Evolutionary conservation across 176 grass and related monocot genomes (phyloP).

Genomic region (Lolium perenne): DNA sequence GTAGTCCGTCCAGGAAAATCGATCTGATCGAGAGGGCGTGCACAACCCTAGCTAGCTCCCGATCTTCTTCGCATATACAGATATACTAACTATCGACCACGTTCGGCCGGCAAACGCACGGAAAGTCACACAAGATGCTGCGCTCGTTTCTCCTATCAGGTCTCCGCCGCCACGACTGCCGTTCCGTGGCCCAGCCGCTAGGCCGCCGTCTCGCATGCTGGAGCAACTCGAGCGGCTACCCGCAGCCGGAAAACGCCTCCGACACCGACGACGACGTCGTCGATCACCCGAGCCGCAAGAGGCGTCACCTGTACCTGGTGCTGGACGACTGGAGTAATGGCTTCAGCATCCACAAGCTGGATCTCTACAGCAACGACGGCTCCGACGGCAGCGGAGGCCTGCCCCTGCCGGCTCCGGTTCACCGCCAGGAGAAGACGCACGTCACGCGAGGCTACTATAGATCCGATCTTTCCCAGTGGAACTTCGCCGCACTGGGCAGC

Average conservation of each 20-base stretch:
- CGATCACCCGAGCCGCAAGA: not conserved
- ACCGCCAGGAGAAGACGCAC: not conserved
- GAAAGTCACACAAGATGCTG: not conserved
- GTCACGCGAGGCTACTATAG: no score
- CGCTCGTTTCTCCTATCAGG: not conserved
- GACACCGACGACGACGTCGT: not conserved
- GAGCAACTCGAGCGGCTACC: not conserved
- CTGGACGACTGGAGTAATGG: constrained; percentile 8
- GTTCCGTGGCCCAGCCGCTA: not conserved
- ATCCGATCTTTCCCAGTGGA: no score
- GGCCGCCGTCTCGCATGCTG: not conserved
- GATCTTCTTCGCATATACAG: not conserved
- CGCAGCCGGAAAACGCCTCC: not conserved
- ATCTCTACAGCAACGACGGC: not conserved
- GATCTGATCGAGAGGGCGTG: no score
- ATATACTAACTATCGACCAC: not conserved
- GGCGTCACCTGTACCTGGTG: not conserved
- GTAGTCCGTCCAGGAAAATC: no score
- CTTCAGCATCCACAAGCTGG: not conserved
- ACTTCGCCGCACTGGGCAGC: not conserved
- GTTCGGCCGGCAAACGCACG: not conserved
- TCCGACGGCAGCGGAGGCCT: not conserved
- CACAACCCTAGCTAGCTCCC: not conserved
- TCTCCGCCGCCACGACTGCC: not conserved
- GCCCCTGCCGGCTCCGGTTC: not conserved